Percentiles rank a stretch among this genome's conserved stretches.
Evolutionary conservation across 2,329 filamentous ascomycete genomes (phyloP).

Genomic region (Zymoseptoria pseudotritici): DNA sequence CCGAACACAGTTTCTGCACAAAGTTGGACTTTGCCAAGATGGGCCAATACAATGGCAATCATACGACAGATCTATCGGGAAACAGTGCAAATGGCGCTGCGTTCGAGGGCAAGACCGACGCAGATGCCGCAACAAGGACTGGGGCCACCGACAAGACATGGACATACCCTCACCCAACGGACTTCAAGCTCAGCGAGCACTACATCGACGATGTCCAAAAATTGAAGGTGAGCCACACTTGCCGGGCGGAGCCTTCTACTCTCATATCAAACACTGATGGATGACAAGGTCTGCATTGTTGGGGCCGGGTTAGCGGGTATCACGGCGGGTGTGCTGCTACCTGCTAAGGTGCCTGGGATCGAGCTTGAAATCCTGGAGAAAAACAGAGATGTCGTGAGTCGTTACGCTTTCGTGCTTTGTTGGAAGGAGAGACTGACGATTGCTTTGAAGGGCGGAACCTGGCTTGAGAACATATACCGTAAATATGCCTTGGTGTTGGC

Average conservation of each 20-base stretch:
- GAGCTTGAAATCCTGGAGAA: conserved; percentile 62
- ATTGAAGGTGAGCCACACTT: conserved; percentile 15
- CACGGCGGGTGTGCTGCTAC: conserved; percentile 57
- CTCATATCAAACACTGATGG: neutral
- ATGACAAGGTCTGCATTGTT: conserved; percentile 39
- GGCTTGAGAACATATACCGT: conserved; percentile 27
- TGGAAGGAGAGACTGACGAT: conserved; percentile 4
- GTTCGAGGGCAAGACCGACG: neutral
- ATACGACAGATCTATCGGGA: neutral
- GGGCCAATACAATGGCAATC: conserved; percentile 6
- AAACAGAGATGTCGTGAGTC: conserved; percentile 54
- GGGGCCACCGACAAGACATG: conserved; percentile 11
- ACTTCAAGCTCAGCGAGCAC: conserved; percentile 24
- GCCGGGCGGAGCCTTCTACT: neutral
- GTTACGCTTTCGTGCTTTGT: conserved; percentile 23
- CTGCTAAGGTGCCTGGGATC: conserved; percentile 60
- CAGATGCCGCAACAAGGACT: conserved; percentile 4
- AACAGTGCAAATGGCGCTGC: neutral
- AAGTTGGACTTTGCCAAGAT: conserved; percentile 1
- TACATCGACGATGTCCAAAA: conserved; percentile 22
- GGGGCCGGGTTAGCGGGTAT: conserved; percentile 59
- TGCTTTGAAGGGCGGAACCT: conserved; percentile 38
- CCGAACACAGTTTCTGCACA: neutral
- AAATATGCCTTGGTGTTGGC: neutral
- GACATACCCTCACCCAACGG: conserved; percentile 23